Evolutionary conservation across 768 basidiomycete genomes (phyloP), one percentile per base, ranked within the genome.

Genomic region (Xerocomellus chrysenteron): DNA sequence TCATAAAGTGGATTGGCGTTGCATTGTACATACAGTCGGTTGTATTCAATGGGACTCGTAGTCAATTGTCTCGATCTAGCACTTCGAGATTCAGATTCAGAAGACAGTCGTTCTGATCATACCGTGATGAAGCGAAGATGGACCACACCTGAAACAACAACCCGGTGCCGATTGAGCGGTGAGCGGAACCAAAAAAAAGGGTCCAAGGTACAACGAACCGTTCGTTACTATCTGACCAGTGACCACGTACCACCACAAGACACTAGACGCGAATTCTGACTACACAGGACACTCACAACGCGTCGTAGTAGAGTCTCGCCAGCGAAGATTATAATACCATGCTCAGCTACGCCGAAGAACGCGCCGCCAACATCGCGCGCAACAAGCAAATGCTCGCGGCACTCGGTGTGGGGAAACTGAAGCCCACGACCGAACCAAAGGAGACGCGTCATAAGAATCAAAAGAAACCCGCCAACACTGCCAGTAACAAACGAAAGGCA

Each of bases 341-440:
- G 65, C 43, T 47, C 49, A 65, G 55, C 58, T 78, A 75, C 36
- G 73, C 73, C 36, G 62, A 67, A 35, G 63, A 73, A 54, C 76
- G 78, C 4, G 59, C 47, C 0, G 65, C 55, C 43, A 78, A 76
- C 51, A 79, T 79, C 17, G 65, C 49, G 19, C 68, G 68, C 70
- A 87, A 86, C 61, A 73, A 58, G 56, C 73, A 56, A 30, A 44
- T 84, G 4, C 68, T 88, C 40, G 65, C 64, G 11, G 50, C 56
- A 0, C 65, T 86, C 9, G 80, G 76, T 0, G 69, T 88, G 2
- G 46, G 58, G n/a, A 59, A 54, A 41, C 59, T 73, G 8, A 76
- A 74, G 51, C 81, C 82, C 24, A 50, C 70, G 2, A 72, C 77
- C 21, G 83, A 82, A 57, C 81, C 81, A 0, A 78, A 75, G 56